phyloP scores from a whole-genome alignment of 768 basidiomycete species.

The Hygrocybe coccinea region DNA sequence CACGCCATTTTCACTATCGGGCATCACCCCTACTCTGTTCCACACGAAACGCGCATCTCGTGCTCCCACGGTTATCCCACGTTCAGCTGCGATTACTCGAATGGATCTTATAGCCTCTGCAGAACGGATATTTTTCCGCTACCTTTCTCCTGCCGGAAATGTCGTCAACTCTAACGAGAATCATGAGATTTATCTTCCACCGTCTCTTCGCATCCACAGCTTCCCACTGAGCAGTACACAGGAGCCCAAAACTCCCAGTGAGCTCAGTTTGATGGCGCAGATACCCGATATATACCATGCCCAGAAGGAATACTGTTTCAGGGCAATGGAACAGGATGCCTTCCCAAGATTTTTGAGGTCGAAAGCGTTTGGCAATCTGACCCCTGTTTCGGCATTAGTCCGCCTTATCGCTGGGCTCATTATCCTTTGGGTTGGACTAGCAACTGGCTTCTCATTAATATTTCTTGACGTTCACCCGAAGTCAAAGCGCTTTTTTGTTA shows the following conservation, averaged over 20 bases:
- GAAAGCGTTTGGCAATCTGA: constrained; percentile 97
- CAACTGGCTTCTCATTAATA: constrained; percentile 83
- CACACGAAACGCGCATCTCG: constrained; percentile 73
- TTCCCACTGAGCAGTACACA: constrained; percentile 79
- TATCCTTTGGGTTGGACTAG: constrained; percentile 91
- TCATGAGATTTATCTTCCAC: constrained; percentile 97
- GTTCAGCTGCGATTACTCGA: constrained; percentile 85
- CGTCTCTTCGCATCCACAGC: constrained; percentile 81
- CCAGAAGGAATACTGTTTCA: constrained; percentile 96
- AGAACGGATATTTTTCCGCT: constrained; percentile 93
- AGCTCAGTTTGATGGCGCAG: constrained; percentile 75
- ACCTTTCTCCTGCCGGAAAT: constrained; percentile 79
- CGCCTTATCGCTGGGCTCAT: constrained; percentile 81
- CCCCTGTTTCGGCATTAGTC: constrained; percentile 83
- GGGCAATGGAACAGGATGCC: constrained; percentile 92
- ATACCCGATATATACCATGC: constrained; percentile 95
- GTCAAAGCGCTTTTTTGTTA: constrained; percentile 88
- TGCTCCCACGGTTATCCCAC: constrained; percentile 91
- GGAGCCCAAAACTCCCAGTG: constrained; percentile 65
- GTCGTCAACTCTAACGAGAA: constrained; percentile 77
- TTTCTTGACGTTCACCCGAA: constrained; percentile 93
- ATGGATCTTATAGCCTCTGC: constrained; percentile 87
- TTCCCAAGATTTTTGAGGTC: constrained; percentile 91
- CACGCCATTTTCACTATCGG: constrained; percentile 74
- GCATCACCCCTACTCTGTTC: constrained; percentile 73